Base-by-base conservation (phyloP, 768 basidiomycete genomes). In the Candolleomyces aberdarensis region DNA sequence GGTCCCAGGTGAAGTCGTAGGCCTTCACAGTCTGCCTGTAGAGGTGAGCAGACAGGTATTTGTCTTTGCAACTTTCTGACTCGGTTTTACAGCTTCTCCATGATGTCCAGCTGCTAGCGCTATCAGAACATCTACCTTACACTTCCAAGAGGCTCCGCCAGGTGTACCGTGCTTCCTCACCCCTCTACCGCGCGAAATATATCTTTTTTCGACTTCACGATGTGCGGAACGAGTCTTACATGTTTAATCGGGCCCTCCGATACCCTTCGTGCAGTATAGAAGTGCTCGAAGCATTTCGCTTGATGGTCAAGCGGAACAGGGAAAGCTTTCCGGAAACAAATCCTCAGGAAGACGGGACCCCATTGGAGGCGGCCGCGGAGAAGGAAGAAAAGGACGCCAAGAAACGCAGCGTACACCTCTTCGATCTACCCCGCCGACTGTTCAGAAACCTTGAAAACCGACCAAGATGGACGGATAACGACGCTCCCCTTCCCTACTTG, bases 81-180 rank as follows among this genome's bases (percentile, higher is more conserved):
- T 7, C 19, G 44, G 44, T 22, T 56, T 19, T 40, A 53, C 41
- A 96, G 94, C 79, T 98, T 9, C 72, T 96, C 0, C 88, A 89
- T 65, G 85, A 94, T 59, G 80, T 96, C 14, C 89, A 94, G 64
- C 80, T 91, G 17, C 79, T 79, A 63, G 86, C 92, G 0, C 74
- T 85, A 6, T 92, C 91, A 3, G 77, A 83, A 17, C 66, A 75
- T 40, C 75, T 97, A 8, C 92, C 93, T 0, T 72, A 73, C 55
- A 75, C 83, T 36, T 90, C 83, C 63, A 81, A 74, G 61, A 71
- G 78, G 43, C 70, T 95, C 19, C 70, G 83, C 62, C 46, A 69
- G 14, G 75, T 89, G 14, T 89, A 89, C 75, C 72, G 77, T 9
- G 70, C 74, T 2, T 80, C 89, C 0, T 82, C 89, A 0, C 58